These are phyloP conservation scores for Vaucheria bursata DNA, from an alignment of 352 stramenopile species.

Conservation along the genomic window DNA sequence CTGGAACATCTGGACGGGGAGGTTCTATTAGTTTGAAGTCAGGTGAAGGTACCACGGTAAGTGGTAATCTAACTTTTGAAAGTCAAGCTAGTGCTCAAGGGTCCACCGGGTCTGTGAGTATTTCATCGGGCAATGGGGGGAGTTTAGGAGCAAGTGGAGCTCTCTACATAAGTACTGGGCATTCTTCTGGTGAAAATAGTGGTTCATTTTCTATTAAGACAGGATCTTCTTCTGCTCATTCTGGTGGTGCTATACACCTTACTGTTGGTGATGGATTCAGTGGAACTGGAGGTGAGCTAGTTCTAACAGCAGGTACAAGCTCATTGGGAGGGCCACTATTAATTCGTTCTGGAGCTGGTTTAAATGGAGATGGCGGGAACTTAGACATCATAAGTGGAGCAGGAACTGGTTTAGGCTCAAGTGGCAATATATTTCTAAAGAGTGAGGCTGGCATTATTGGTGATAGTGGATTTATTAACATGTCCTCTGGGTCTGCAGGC, in stretches of 20 bases:
- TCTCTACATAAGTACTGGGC: not conserved
- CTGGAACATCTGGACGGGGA: too few species aligned
- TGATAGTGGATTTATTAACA: too few species aligned
- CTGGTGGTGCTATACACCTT: too few species aligned
- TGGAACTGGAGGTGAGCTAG: slow-evolving; percentile 15
- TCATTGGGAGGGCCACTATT: slow-evolving; percentile 14
- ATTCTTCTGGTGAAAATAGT: too few species aligned
- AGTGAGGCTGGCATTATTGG: slow-evolving; percentile 21
- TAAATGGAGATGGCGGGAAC: not conserved
- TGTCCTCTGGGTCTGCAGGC: too few species aligned
- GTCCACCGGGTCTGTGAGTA: too few species aligned
- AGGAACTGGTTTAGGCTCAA: slow-evolving; percentile 14
- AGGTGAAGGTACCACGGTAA: too few species aligned
- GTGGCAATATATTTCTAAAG: slow-evolving; percentile 27
- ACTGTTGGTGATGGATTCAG: slow-evolving; percentile 5
- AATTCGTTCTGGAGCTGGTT: slow-evolving; percentile 15
- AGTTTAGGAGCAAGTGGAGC: slow-evolving; percentile 28
- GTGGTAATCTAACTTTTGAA: too few species aligned
- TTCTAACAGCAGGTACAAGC: slow-evolving; percentile 15
- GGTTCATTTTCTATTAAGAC: slow-evolving; percentile 20
- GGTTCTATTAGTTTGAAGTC: too few species aligned
- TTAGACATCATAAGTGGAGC: slow-evolving; percentile 17
- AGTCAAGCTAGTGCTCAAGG: too few species aligned
- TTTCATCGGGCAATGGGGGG: too few species aligned
- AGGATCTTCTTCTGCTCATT: too few species aligned